Evolutionary conservation across 176 grass and related monocot species (phyloP).

Genomic region (Cenchrus americanus): DNA sequence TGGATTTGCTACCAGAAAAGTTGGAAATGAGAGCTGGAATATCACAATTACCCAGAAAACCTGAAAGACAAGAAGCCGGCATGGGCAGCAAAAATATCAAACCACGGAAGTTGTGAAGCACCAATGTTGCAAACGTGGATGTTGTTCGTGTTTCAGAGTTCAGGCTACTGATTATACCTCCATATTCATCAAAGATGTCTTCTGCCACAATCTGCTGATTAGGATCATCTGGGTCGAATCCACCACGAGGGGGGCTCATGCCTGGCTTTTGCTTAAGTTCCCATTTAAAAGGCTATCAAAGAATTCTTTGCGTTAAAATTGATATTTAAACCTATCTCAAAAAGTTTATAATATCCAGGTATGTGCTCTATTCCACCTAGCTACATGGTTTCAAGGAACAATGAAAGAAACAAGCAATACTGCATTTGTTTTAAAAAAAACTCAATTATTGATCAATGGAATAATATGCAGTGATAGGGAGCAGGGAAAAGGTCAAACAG

Average conservation of each 20-base stretch:
- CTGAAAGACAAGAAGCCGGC: constrained; percentile 44
- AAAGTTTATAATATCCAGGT: constrained; percentile 8
- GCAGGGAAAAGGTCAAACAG: not conserved
- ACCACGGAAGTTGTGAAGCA: not conserved
- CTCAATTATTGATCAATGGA: not conserved
- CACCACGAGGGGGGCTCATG: constrained; percentile 93
- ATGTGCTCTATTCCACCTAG: not conserved
- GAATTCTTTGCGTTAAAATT: constrained; percentile 26
- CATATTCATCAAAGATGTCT: constrained; percentile 99
- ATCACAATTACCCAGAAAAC: constrained; percentile 72
- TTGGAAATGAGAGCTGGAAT: constrained; percentile 82
- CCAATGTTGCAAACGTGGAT: not conserved
- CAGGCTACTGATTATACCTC: constrained; percentile 57
- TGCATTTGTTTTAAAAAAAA: not conserved
- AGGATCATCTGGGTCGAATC: constrained; percentile 85
- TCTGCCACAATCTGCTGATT: constrained; percentile 98
- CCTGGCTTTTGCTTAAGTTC: constrained; percentile 97
- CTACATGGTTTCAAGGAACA: constrained; percentile 2
- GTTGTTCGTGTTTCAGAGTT: not conserved
- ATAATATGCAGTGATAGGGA: constrained; percentile 6
- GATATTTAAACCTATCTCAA: constrained; percentile 3
- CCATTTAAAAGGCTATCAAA: constrained; percentile 87
- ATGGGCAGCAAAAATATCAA: constrained; percentile 14
- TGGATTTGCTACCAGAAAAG: constrained; percentile 67
- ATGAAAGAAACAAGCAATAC: constrained; percentile 3